These are phyloP conservation scores for Coleophoma eucalyptorum DNA, from an alignment of 2,329 filamentous ascomycete genomes.

Conservation along the genomic window DNA sequence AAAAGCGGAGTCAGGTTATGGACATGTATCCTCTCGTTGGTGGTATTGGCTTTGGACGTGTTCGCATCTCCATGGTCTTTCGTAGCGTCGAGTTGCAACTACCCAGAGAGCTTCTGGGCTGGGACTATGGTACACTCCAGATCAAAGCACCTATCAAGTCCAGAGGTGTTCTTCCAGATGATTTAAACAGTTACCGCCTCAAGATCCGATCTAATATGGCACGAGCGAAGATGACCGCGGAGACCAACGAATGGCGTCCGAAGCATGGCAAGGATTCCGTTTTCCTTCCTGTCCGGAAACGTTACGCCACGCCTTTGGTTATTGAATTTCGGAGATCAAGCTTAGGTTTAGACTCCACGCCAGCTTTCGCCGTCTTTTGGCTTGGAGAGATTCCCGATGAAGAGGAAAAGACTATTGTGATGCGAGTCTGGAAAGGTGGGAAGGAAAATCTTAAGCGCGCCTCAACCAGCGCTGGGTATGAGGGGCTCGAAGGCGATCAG, in stretches of 20 bases:
- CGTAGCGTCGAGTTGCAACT: constrained; percentile 62
- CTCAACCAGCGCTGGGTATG: constrained; percentile 33
- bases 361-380: constrained; percentile 64
- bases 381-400: constrained; percentile 67
- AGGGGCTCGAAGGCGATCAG: constrained; percentile 43
- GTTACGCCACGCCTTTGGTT: constrained; percentile 53
- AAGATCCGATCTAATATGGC: constrained; percentile 51
- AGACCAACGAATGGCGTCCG: constrained; percentile 46
- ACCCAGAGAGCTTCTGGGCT: constrained; percentile 56
- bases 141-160: constrained; percentile 48
- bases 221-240: constrained; percentile 49
- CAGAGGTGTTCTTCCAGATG: constrained; percentile 39
- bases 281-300: constrained; percentile 52
- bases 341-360: constrained; percentile 47
- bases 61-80: constrained; percentile 69
- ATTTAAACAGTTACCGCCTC: constrained; percentile 45
- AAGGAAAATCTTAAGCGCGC: constrained; percentile 48
- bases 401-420: constrained; percentile 51
- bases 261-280: constrained; percentile 41
- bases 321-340: constrained; percentile 57
- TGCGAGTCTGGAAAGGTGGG: constrained; percentile 62
- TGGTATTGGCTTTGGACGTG: constrained; percentile 68
- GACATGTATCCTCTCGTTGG: constrained; percentile 64
- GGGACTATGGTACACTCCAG: constrained; percentile 70
- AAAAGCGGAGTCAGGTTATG: constrained; percentile 60